Conservation (phyloP, 495 filamentous ascomycete genomes). For the Xylaria acuta region DNA sequence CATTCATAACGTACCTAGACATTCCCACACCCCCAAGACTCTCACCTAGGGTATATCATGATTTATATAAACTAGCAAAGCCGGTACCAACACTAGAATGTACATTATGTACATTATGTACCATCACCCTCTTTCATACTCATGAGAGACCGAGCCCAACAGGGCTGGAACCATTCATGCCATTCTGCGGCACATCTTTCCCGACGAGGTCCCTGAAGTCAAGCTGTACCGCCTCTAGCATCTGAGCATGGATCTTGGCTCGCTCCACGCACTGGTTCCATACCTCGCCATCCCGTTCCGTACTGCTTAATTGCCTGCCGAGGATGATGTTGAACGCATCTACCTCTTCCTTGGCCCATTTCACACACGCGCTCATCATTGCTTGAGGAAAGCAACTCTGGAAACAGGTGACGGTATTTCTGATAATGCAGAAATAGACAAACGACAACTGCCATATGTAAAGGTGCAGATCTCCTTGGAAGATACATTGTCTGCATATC, state of each 20-base stretch:
- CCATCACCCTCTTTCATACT: background rate
- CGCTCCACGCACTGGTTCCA: conserved; percentile 86
- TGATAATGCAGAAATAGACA: conserved; percentile 93
- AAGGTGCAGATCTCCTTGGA: conserved; percentile 86
- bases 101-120: background rate
- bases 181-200: conserved; percentile 39
- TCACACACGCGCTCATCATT: conserved; percentile 90
- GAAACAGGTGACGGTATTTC: conserved; percentile 87
- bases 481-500: conserved; percentile 77
- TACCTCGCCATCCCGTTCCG: conserved; percentile 70
- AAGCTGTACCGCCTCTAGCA: conserved; percentile 84
- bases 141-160: conserved; percentile 53
- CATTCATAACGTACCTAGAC: background rate
- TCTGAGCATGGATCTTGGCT: conserved; percentile 77
- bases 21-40: background rate
- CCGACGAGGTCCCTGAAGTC: conserved; percentile 82
- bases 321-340: conserved; percentile 88
- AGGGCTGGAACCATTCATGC: conserved; percentile 34
- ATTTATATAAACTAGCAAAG: background rate
- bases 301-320: conserved; percentile 78
- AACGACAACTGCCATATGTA: conserved; percentile 97
- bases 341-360: conserved; percentile 93
- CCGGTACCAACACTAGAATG: background rate
- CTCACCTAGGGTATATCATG: background rate
- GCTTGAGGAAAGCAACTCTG: conserved; percentile 85